A percentile compares a stretch with the other conserved stretches of the same genome.
Conservation (phyloP, 768 basidiomycete species). For the Paxillus ammoniavirescens region DNA sequence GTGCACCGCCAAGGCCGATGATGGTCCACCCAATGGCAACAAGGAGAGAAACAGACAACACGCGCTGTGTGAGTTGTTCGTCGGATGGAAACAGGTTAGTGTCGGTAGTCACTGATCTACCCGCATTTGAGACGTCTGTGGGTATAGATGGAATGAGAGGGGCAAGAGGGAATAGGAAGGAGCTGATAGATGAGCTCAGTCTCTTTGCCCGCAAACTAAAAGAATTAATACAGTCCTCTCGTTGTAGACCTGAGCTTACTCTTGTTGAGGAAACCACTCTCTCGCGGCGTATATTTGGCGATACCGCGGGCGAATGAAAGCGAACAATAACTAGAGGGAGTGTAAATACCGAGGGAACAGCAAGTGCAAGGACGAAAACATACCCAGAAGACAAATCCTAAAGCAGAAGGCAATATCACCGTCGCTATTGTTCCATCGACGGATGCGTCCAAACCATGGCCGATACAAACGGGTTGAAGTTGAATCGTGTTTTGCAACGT, state of each 20-base stretch:
- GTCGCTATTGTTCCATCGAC: slow-evolving; percentile 61
- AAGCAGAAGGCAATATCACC: slow-evolving; percentile 51
- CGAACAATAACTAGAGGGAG: slow-evolving; percentile 56
- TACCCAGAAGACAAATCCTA: slow-evolving; percentile 72
- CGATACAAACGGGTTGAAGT: slow-evolving; percentile 53
- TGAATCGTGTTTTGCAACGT: slow-evolving; percentile 6
- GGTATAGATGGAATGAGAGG: slow-evolving; percentile 63
- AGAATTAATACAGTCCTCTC: slow-evolving; percentile 9
- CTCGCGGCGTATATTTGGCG: slow-evolving; percentile 70
- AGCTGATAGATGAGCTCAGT: slow-evolving; percentile 54
- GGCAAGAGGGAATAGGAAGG: slow-evolving; percentile 70
- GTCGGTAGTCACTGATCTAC: slow-evolving; percentile 47
- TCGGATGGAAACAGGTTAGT: slow-evolving; percentile 69
- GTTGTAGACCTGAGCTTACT: slow-evolving; percentile 45
- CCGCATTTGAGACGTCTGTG: slow-evolving; percentile 53
- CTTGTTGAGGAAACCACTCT: slow-evolving; percentile 75
- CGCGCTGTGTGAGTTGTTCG: slow-evolving; percentile 70
- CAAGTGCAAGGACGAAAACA: slow-evolving; percentile 23
- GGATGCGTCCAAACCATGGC: slow-evolving; percentile 61
- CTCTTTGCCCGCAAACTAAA: slow-evolving; percentile 62
- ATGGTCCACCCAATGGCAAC: slow-evolving; percentile 67
- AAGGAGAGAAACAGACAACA: slow-evolving; percentile 62
- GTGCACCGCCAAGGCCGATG: slow-evolving; percentile 64
- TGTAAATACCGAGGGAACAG: not conserved
- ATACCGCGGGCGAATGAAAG: slow-evolving; percentile 62